A percentile compares a stretch with the other conserved stretches of the same genome.
Evolutionary conservation across 1,284 basidiomycete species (phyloP).

Genomic region (Nidula niveotomentosa): DNA sequence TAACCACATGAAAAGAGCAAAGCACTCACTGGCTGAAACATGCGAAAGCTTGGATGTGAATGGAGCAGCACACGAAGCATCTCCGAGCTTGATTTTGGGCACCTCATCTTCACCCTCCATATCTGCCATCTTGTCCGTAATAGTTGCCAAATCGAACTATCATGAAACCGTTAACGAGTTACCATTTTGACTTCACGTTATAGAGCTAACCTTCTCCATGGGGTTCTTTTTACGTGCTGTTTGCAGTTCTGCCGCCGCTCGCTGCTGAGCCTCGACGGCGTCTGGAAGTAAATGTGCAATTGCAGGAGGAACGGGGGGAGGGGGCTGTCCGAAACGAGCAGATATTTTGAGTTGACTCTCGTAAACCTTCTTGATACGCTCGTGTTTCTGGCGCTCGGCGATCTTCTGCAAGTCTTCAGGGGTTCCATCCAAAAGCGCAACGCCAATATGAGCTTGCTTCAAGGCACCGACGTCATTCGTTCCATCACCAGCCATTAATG

Average conservation of each 20-base stretch:
- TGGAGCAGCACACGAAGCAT: constrained; percentile 94
- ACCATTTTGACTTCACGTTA: not conserved
- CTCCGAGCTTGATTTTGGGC: constrained; percentile 95
- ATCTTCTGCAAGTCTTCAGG: constrained; percentile 91
- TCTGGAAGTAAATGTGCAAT: constrained; percentile 87
- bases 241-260: constrained; percentile 64
- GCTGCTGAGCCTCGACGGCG: constrained; percentile 86
- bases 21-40: constrained; percentile 81
- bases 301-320: constrained; percentile 84
- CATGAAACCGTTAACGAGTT: not conserved
- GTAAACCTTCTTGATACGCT: constrained; percentile 93
- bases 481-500: constrained; percentile 96
- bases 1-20: constrained; percentile 2
- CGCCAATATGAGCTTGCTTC: constrained; percentile 95
- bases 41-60: constrained; percentile 96
- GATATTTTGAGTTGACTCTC: constrained; percentile 92
- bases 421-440: constrained; percentile 90
- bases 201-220: constrained; percentile 75
- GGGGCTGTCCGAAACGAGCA: constrained; percentile 85
- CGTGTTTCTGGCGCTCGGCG: constrained; percentile 85
- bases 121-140: constrained; percentile 88
- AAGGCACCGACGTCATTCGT: constrained; percentile 97
- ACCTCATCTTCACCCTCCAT: constrained; percentile 93
- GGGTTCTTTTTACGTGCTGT: constrained; percentile 79
- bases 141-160: constrained; percentile 85